Evolutionary conservation across 2,329 filamentous ascomycete species (phyloP).

Genomic region (Dactylellina haptotyla): DNA sequence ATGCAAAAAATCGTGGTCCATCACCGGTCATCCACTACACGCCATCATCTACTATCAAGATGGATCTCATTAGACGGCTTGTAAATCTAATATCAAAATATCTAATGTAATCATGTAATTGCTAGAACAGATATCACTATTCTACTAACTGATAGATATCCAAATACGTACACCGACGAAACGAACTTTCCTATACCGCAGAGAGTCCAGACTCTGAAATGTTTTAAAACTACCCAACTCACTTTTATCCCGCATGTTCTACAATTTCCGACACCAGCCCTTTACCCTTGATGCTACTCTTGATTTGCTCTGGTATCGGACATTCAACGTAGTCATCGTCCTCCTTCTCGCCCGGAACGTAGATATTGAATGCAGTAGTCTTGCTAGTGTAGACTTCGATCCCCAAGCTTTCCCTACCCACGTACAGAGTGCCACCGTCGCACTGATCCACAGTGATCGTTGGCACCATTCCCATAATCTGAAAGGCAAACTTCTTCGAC

Average conservation of each 20-base stretch:
- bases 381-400: constrained; percentile 92
- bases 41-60: too few species aligned
- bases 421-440: constrained; percentile 86
- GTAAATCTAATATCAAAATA: too few species aligned
- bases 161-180: too few species aligned
- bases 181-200: too few species aligned
- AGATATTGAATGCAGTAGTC: constrained; percentile 85
- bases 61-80: too few species aligned
- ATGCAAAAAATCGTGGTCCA: too few species aligned
- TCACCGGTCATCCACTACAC: too few species aligned
- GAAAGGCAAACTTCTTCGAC: constrained; percentile 90
- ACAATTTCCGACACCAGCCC: constrained; percentile 92
- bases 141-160: too few species aligned
- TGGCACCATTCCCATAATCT: constrained; percentile 85
- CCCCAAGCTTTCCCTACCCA: constrained; percentile 78
- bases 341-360: constrained; percentile 75
- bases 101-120: too few species aligned
- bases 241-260: constrained; percentile 80
- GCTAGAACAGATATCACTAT: too few species aligned
- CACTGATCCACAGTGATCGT: constrained; percentile 93
- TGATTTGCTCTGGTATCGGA: constrained; percentile 88
- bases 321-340: constrained; percentile 87
- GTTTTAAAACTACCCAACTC: neutral
- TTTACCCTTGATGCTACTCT: constrained; percentile 78
- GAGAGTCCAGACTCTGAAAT: neutral